These are phyloP conservation scores for Salix dunnii DNA, from an alignment of 345 rosid species.

Conservation along the genomic window DNA sequence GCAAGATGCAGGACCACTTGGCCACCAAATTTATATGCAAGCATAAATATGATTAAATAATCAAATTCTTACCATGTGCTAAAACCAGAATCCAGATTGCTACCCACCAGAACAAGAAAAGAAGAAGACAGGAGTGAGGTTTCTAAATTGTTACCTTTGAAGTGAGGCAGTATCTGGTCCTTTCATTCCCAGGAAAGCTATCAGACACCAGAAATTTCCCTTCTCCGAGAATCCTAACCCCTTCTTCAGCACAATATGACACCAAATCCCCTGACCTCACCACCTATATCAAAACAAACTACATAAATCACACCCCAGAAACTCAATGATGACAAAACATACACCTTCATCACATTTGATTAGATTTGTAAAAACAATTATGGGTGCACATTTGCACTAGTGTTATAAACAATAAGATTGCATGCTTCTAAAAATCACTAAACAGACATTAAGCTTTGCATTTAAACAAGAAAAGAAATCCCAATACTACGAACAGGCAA, in stretches of 20 bases:
- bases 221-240: slow-evolving; percentile 90
- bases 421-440: neutral
- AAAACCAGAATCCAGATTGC: neutral
- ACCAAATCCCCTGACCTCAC: slow-evolving; percentile 95
- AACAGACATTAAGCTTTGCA: neutral
- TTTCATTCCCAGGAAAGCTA: slow-evolving; percentile 95
- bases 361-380: too few relatives aligned
- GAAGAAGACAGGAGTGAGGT: neutral
- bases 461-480: neutral
- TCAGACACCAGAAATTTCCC: slow-evolving; percentile 89
- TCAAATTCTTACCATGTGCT: neutral
- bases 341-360: too few relatives aligned
- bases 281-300: slow-evolving; percentile 42
- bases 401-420: neutral
- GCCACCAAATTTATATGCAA: neutral
- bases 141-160: slow-evolving; percentile 55
- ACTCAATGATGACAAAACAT: neutral
- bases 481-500: neutral
- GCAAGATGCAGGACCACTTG: neutral
- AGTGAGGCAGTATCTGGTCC: slow-evolving; percentile 95
- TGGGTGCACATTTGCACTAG: neutral
- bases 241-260: slow-evolving; percentile 94
- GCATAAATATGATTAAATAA: too few relatives aligned
- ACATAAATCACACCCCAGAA: neutral
- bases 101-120: neutral